Base-by-base conservation (phyloP, 495 filamentous ascomycete genomes). In the Podospora pseudocomata region DNA sequence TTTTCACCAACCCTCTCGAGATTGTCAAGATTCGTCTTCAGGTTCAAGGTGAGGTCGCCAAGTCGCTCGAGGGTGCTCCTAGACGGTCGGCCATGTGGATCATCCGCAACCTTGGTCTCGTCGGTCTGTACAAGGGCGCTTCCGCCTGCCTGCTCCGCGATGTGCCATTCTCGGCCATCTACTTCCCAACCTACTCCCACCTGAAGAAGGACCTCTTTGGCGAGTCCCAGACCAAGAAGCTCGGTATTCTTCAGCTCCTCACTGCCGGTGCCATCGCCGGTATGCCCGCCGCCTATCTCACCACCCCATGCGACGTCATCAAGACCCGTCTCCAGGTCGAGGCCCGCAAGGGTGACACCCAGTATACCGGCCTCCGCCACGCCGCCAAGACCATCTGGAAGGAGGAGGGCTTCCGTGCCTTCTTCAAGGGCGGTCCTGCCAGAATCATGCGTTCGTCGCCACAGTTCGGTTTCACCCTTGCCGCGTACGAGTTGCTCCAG, bases 11-110 rank as follows among this genome's bases (percentile, higher is more conserved):
- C 78, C 95, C 95, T 53, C 86, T 99, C 13, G 95, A 99, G 79
- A 99, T 99, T 74, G 95, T 99, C 78, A 99, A 99, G 84, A 99
- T 99, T 72, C 91, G 95, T 72, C 87, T 99, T 58, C 95, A 99
- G 80, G 92, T 98, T 9, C 95, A 99, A 83, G 95, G 95, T 68
- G 95, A 99, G 79, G 88, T 97, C 32, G 88, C 92, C 64, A 97
- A 96, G 82, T 91, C 82, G 30, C 89, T 94, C 5, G 92, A 96
- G 72, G 92, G 89, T 59, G 87, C 87, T 16, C 91, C 91, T 63
- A 90, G 90, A 74, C 91, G 95, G 65, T 96, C 93, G 16, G 95
- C 95, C 49, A 90, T 97, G 76, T 99, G 95, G 96, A 98, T 99
- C 73, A 91, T 98, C 26, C 89, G 88, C 75, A 97, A 98, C 77